phyloP scores from a whole-genome alignment of 768 basidiomycete genomes.

The Agaricus subrufescens region DNA sequence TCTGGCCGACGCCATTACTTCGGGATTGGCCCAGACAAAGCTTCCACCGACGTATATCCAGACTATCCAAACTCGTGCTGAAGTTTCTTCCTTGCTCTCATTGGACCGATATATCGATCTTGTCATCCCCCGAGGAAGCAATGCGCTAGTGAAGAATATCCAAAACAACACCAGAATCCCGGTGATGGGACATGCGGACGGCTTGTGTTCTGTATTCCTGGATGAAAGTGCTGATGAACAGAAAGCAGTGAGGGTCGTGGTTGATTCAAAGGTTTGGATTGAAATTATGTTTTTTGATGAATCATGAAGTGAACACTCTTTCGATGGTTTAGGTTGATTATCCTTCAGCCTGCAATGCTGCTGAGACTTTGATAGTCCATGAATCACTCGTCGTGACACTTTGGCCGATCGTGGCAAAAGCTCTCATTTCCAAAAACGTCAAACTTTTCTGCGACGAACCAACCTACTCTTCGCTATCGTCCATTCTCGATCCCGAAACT shows the following conservation, averaged over 20 bases:
- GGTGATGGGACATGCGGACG: constrained; percentile 99
- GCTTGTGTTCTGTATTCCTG: constrained; percentile 85
- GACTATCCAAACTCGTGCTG: constrained; percentile 84
- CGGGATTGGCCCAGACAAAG: constrained; percentile 66
- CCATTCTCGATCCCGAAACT: constrained; percentile 27
- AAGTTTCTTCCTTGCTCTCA: constrained; percentile 81
- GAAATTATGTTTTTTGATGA: not conserved
- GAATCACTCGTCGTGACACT: constrained; percentile 60
- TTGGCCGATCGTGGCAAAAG: constrained; percentile 77
- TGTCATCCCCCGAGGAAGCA: constrained; percentile 95
- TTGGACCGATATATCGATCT: constrained; percentile 94
- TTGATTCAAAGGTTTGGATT: constrained; percentile 82
- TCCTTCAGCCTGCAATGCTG: constrained; percentile 93
- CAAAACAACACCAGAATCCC: constrained; percentile 90
- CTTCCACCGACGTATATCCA: constrained; percentile 85
- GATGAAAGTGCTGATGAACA: constrained; percentile 75
- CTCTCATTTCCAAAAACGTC: constrained; percentile 67
- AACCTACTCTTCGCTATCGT: constrained; percentile 53
- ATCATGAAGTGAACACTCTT: not conserved
- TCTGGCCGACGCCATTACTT: constrained; percentile 75
- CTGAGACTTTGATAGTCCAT: constrained; percentile 88
- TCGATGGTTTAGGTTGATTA: constrained; percentile 69
- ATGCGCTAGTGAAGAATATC: constrained; percentile 81
- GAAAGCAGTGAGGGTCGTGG: constrained; percentile 76
- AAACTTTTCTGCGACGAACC: constrained; percentile 73